Evolutionary conservation across 2,329 filamentous ascomycete species (phyloP), one percentile per base, ranked within the genome.

Genomic region (Madurella fahalii): DNA sequence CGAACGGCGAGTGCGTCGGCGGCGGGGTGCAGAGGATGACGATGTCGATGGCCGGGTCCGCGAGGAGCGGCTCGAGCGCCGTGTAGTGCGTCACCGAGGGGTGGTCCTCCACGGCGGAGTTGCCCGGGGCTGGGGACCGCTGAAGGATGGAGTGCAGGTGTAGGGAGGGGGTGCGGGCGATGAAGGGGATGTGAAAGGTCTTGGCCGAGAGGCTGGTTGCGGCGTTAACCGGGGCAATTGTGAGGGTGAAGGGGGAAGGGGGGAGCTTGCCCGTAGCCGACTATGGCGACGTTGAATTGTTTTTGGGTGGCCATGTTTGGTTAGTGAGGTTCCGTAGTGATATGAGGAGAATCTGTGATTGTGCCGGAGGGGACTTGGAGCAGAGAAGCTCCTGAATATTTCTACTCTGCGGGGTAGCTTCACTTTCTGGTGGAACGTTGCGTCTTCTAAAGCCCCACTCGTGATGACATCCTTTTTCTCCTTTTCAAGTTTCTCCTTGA

Each of bases 111-210:
- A 83, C 80, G 0, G 87, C 87, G 56, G 89, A 86, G 68, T 86
- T 80, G 50, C 77, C 74, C 2, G 79, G 71, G 60, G 79, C 81
- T 5, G 87, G 87, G 5, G 74, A 81, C 56, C 89, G 84, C 71
- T 94, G 89, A 30, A 93, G 85, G 62, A 94, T 84, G 59, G 86
- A 83, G 67, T 90, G 82, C 17, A 93, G 81, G 50, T 77, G 83
- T 67, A 91, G 78, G 52, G 81, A 74, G 7, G 84, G 77, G 0
- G 85, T 82, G 31, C 79, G 77, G 50, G 75, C 74, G 71, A 94
- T 80, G 72, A 91, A 88, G 58, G 89, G 89, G 66, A 93, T 90
- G 71, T 94, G 89, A 73, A 93, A 94, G 72, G 87, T 78, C 68
- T 91, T 92, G 71, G 89, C 89, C 1, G 80, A 83, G 49, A 80